These are phyloP conservation scores for Rubus parviflorus DNA, from an alignment of 306 rosid genomes.

Conservation along the genomic window DNA sequence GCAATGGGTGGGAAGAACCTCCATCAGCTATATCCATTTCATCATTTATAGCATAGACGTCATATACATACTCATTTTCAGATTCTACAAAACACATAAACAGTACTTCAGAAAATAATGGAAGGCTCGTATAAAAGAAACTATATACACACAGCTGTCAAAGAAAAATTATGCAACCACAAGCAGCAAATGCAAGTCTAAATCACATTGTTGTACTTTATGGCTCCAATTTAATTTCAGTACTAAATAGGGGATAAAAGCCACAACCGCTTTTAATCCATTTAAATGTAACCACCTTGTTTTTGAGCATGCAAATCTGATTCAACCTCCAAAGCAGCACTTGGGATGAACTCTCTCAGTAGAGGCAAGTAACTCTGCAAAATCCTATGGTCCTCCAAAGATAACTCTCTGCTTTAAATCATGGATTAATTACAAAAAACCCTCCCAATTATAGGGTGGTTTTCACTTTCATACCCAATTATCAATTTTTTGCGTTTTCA, in stretches of 20 bases:
- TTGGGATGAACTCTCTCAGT: slow-evolving; percentile 78
- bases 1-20: slow-evolving; percentile 50
- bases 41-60: slow-evolving; percentile 64
- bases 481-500: too few species aligned
- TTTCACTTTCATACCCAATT: too few species aligned
- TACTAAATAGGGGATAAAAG: not conserved
- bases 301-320: slow-evolving; percentile 55
- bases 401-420: slow-evolving; percentile 30
- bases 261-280: not conserved
- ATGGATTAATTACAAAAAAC: too few species aligned
- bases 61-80: slow-evolving; percentile 77
- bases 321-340: slow-evolving; percentile 82
- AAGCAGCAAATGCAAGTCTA: slow-evolving; percentile 1
- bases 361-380: slow-evolving; percentile 81
- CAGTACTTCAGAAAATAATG: slow-evolving; percentile 14
- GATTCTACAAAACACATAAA: slow-evolving; percentile 28
- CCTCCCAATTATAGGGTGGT: too few species aligned
- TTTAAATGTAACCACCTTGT: slow-evolving; percentile 45
- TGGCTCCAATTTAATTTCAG: not conserved
- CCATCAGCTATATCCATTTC: slow-evolving; percentile 35
- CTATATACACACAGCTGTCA: not conserved
- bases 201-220: not conserved
- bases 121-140: not conserved
- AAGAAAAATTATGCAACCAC: not conserved
- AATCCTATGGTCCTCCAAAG: slow-evolving; percentile 41